A percentile compares a stretch with the other conserved stretches of the same genome.
Conservation (phyloP, 2,329 filamentous ascomycete species). For the Penicillium frequentans region DNA sequence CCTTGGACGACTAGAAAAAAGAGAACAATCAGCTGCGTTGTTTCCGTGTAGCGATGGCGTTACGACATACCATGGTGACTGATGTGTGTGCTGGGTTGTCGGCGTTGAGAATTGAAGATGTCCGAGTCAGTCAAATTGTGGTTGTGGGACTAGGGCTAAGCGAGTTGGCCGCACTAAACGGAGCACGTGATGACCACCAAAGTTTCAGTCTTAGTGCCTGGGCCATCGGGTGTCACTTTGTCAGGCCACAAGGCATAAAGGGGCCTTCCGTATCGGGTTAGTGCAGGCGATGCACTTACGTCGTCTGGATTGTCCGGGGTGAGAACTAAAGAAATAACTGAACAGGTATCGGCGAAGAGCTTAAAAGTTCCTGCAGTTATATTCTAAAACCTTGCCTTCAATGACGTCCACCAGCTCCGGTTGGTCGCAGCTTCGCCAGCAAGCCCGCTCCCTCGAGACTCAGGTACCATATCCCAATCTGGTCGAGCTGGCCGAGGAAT, state of each 20-base stretch:
- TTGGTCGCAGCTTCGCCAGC: slow-evolving; percentile 93
- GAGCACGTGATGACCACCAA: slow-evolving; percentile 24
- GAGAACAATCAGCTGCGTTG: slow-evolving; percentile 23
- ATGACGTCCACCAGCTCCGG: slow-evolving; percentile 64
- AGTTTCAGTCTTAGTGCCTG: not conserved
- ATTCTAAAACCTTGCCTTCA: slow-evolving; percentile 3
- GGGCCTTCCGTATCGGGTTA: slow-evolving; percentile 15
- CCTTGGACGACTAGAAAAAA: slow-evolving; percentile 62
- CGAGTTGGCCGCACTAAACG: slow-evolving; percentile 38
- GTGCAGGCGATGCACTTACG: slow-evolving; percentile 14
- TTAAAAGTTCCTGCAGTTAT: not conserved
- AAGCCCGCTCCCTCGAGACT: slow-evolving; percentile 82
- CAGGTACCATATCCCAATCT: slow-evolving; percentile 61
- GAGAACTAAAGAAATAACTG: not conserved
- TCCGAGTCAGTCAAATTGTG: slow-evolving; percentile 39
- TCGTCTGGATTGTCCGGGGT: slow-evolving; percentile 15
- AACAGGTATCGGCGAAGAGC: not conserved
- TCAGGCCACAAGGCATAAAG: not conserved
- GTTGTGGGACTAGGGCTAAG: slow-evolving; percentile 49
- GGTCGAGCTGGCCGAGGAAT: slow-evolving; percentile 5
- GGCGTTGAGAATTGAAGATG: slow-evolving; percentile 46
- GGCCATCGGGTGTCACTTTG: slow-evolving; percentile 3
- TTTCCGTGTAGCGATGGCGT: slow-evolving; percentile 8
- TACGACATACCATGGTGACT: slow-evolving; percentile 45
- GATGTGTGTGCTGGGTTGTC: slow-evolving; percentile 48